Base-by-base conservation (phyloP, 169 alveolate genomes). In the Sarcocystis neurona region DNA sequence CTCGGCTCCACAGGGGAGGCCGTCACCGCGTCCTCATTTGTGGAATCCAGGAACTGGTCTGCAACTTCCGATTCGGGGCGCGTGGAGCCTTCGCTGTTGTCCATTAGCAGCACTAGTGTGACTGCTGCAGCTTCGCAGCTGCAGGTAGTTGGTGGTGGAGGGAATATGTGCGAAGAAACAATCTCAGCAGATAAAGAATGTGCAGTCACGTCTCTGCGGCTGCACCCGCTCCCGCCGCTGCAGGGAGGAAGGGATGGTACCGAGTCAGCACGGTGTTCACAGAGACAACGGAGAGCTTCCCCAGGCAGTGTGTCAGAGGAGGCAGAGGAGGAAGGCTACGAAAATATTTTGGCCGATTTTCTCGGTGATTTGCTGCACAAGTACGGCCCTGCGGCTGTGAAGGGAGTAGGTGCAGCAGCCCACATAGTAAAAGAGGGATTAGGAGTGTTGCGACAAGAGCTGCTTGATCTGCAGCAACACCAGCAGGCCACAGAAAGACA, bases 301-400 rank as follows among this genome's bases (percentile, higher is more conserved):
- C 23, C 66, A 53, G 23, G 30, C 23, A 12, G 66, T 15, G 12
- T 53, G 30, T 23, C 12, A 53, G 30, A 53, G 39, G 39, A 66
- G 39, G 27, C 46, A 39, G 56, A 43, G 56, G 56, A 72, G 34
- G 56, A 43, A 15, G 82, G 56, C 12, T 53, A 53, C 23, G 82
- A 72, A 53, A 72, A 39, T 32, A 30, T 37, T 10, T 0, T 63
- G 75, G 75, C 75, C 20, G 82, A 72, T 39, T 15, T 72, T 23
- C 82, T 72, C 15, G 82, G 41, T 30, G 1, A n/a, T n/a, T 32
- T 72, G 1, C 39, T 72, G 39, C 20, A 30, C 56, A n/a, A 39
- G 18, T 72, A 23, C 34, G 82, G 82, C 1, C 82, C 82, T 39
- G 82, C 82, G 4, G 82, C 82, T 3, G 82, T 72, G 41, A 1